Percentiles rank a stretch among this genome's conserved stretches.
phyloP scores from a whole-genome alignment of 208 protist genomes.

The Acanthamoeba triangularis region DNA sequence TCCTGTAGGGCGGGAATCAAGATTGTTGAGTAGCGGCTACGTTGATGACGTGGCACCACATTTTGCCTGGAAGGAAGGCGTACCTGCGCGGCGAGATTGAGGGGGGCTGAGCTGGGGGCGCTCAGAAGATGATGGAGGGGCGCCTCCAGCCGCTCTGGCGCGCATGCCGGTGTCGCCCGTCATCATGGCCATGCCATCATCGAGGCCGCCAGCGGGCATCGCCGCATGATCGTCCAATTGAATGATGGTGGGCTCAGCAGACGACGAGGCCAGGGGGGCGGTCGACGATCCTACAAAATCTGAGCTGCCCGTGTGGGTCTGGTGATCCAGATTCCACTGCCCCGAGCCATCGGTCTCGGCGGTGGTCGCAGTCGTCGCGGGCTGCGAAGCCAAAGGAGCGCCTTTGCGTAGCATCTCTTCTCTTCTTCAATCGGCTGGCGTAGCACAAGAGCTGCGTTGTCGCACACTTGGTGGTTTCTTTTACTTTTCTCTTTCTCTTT shows the following conservation, averaged over 20 bases:
- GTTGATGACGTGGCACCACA: too few relatives aligned
- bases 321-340: neutral
- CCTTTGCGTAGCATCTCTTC: neutral
- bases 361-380: neutral
- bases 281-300: neutral
- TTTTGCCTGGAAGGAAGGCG: neutral
- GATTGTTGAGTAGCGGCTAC: neutral
- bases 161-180: constrained; percentile 17
- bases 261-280: neutral
- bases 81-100: neutral
- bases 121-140: neutral
- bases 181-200: constrained; percentile 17
- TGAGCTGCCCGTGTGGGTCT: neutral
- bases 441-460: too few relatives aligned
- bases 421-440: neutral
- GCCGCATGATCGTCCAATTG: constrained; percentile 6
- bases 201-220: neutral
- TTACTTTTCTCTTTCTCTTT: too few relatives aligned
- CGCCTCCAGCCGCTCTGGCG: neutral
- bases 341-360: neutral
- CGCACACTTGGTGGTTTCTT: too few relatives aligned
- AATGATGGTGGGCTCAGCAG: constrained; percentile 28
- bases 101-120: neutral
- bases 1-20: neutral
- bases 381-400: neutral